Base-by-base conservation (phyloP, 2,329 filamentous ascomycete genomes). In the Bimuria novae-zelandiae region DNA sequence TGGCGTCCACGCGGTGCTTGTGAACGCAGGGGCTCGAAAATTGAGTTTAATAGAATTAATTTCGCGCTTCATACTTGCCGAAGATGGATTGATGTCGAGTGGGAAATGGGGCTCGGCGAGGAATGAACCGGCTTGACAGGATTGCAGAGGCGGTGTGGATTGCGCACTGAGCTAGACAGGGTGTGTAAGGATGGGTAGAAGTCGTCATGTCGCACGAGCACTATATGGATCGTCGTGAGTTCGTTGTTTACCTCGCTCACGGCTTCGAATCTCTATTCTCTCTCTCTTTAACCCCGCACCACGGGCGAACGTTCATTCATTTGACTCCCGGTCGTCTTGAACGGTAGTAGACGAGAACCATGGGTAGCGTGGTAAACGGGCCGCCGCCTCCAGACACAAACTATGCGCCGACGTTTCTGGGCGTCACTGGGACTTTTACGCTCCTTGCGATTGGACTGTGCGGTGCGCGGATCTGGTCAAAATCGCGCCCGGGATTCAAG, bases 391-490 rank as follows among this genome's bases (percentile, higher is more conserved):
- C 43, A 7, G 43, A 46, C n/a, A 46, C 43, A 7, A 46, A 46
- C 43, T 46, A 46, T 25, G 43, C 43, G 16, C 43, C 43, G 12
- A 46, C 30, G 11, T 46, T 35, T 29, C 32, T 46, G 16, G 43
- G n/a, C 19, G 43, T 46, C 3, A 46, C 32, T 19, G 43, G 43
- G 3, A 30, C 35, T 19, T 46, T 46, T 22, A 46, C 43, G 10
- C 12, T 46, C 43, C 29, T 46, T 12, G 29, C 43, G 5, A 22
- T 36, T 12, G 29, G 19, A 14, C 30, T 46, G n/a, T 46, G 43
- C 30, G 17, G 30, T 16, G 43, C 43, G 4, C 43, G 43, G 11
- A 35, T 46, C 19, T 46, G 19, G 12, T 16, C 43, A 30, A 29
- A 30, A 19, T 16, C 22, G 23, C 43, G 43, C 8, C 43, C 43